phyloP scores from a whole-genome alignment of 768 basidiomycete genomes.

The Rickenella mellea region DNA sequence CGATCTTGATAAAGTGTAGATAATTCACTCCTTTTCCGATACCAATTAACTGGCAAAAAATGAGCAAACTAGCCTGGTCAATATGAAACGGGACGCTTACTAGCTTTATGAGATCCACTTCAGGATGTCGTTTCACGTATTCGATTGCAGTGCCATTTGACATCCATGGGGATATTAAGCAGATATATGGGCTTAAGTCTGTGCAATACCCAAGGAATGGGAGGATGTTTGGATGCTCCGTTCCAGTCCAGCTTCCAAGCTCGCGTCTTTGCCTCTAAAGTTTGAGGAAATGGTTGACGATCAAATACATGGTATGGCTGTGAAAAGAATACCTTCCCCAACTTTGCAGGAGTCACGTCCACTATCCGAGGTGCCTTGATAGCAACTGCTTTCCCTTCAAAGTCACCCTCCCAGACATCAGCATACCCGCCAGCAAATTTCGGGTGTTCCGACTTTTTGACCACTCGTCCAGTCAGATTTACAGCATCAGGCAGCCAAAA shows the following conservation, averaged over 20 bases:
- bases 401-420: neutral
- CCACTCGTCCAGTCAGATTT: neutral
- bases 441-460: neutral
- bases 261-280: neutral
- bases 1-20: conserved; percentile 1
- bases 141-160: neutral
- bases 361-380: neutral
- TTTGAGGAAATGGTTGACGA: neutral
- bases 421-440: neutral
- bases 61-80: neutral
- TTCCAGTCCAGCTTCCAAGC: neutral
- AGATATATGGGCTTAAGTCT: neutral
- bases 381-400: neutral
- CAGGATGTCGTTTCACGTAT: neutral
- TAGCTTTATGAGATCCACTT: neutral
- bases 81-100: neutral
- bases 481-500: too few relatives aligned
- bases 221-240: neutral
- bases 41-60: neutral
- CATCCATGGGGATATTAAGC: neutral
- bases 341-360: neutral
- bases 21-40: conserved; percentile 3
- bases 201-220: neutral
- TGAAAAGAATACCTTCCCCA: conserved; percentile 1
- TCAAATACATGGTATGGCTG: neutral